Conservation (phyloP, 129 eudicot genomes). For the Flaveria bidentis region DNA sequence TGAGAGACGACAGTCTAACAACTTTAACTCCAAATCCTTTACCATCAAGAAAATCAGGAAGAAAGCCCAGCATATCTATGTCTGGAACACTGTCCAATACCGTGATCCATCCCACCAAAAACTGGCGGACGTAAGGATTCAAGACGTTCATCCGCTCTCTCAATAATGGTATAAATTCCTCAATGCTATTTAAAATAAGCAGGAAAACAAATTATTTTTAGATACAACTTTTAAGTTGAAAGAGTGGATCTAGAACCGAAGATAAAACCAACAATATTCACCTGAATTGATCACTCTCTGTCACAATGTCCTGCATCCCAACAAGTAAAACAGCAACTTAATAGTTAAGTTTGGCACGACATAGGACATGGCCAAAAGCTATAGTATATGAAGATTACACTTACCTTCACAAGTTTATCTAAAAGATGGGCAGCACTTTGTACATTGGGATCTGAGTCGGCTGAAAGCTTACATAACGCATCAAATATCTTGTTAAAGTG, state of each 20-base stretch:
- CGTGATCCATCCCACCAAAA: conserved; percentile 95
- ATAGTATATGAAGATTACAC: conserved; percentile 6
- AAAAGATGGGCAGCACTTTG: conserved; percentile 98
- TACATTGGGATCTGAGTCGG: conserved; percentile 97
- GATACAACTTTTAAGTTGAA: conserved; percentile 19
- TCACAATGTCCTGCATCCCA: conserved; percentile 76
- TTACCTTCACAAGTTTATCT: conserved; percentile 89
- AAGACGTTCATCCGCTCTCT: conserved; percentile 96
- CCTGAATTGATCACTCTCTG: conserved; percentile 96
- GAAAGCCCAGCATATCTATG: conserved; percentile 95
- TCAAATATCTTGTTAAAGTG: conserved; percentile 58
- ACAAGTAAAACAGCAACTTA: conserved; percentile 24
- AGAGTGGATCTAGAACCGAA: background rate
- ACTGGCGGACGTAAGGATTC: conserved; percentile 93
- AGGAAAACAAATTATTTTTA: background rate
- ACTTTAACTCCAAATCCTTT: conserved; percentile 25
- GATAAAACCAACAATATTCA: conserved; percentile 22
- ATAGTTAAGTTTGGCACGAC: background rate
- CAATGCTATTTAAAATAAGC: conserved; percentile 63
- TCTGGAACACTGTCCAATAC: conserved; percentile 97
- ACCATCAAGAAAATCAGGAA: conserved; percentile 99
- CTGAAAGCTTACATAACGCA: conserved; percentile 73
- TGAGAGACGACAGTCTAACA: conserved; percentile 5
- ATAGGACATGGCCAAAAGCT: conserved; percentile 15
- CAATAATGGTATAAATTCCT: conserved; percentile 94